Conservation (phyloP, 306 rosid species). For the Senna tora region DNA sequence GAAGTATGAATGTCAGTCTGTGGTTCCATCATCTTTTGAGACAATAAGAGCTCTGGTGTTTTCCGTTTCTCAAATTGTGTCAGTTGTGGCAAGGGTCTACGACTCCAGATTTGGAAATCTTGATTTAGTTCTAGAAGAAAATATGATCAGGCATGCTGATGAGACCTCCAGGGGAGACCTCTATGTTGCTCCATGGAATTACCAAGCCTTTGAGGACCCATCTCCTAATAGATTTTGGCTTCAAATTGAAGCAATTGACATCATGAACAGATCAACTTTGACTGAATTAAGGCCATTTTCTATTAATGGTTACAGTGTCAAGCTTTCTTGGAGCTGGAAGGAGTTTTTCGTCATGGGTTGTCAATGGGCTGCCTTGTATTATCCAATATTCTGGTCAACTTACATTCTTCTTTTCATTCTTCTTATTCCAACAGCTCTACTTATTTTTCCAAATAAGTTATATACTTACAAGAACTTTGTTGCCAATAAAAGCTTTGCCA, state of each 20-base stretch:
- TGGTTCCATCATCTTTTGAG: constrained; percentile 61
- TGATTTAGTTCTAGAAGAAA: constrained; percentile 60
- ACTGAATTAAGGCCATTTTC: constrained; percentile 91
- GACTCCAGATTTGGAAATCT: constrained; percentile 64
- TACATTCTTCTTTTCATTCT: constrained; percentile 50
- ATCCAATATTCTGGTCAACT: constrained; percentile 72
- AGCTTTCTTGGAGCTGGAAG: constrained; percentile 89
- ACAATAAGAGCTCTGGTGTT: constrained; percentile 80
- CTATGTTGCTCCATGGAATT: constrained; percentile 83
- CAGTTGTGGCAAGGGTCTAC: constrained; percentile 72
- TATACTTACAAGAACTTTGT: constrained; percentile 62
- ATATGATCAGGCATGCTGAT: constrained; percentile 57
- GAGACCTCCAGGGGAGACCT: constrained; percentile 67
- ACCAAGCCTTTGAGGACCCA: constrained; percentile 81
- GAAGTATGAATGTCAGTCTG: constrained; percentile 63
- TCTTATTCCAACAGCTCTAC: constrained; percentile 72
- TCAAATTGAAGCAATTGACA: constrained; percentile 82
- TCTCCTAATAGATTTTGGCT: constrained; percentile 84
- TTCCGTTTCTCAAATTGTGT: constrained; percentile 63
- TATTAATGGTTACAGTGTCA: constrained; percentile 63
- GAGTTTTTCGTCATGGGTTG: constrained; percentile 89
- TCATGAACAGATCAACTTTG: constrained; percentile 60
- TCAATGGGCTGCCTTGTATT: constrained; percentile 82
- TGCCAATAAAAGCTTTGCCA: constrained; percentile 52
- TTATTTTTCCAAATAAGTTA: constrained; percentile 58